Conservation (phyloP, 176 grass and related monocot species). For the Oryza coarctata region DNA sequence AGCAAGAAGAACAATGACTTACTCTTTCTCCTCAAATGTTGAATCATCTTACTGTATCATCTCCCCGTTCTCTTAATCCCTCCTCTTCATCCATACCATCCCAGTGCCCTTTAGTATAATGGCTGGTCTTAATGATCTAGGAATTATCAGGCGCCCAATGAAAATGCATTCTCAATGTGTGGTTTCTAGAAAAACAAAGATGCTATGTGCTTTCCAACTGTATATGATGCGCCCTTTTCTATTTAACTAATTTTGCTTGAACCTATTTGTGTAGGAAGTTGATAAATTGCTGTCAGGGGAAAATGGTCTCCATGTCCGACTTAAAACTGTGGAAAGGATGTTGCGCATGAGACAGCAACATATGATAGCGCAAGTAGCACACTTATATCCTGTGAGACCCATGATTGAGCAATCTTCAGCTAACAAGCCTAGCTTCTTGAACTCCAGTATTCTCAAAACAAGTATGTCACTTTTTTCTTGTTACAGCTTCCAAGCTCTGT, state of each 20-base stretch:
- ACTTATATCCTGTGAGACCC: conserved; percentile 71
- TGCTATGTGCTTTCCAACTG: background rate
- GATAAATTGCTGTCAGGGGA: conserved; percentile 60
- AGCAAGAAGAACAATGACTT: background rate
- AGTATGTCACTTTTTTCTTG: conserved; percentile 26
- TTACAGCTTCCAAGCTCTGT: background rate
- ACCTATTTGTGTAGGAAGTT: conserved; percentile 58
- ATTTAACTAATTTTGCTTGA: background rate
- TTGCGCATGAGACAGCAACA: conserved; percentile 63
- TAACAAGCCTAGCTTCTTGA: conserved; percentile 52
- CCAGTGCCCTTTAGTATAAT: background rate
- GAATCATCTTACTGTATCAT: background rate
- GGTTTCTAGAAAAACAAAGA: background rate
- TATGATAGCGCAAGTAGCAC: conserved; percentile 64
- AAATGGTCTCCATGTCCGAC: conserved; percentile 54
- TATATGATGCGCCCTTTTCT: background rate
- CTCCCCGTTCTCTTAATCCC: background rate
- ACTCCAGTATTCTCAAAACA: conserved; percentile 36
- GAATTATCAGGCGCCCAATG: background rate
- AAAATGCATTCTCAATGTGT: conserved; percentile 13
- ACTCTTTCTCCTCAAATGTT: background rate
- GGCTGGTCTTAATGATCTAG: background rate
- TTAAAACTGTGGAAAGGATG: conserved; percentile 48
- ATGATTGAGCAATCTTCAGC: conserved; percentile 51
- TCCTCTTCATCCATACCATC: background rate